Evolutionary conservation across 257 asterid genomes (phyloP).

Genomic region (Ilex asprella): DNA sequence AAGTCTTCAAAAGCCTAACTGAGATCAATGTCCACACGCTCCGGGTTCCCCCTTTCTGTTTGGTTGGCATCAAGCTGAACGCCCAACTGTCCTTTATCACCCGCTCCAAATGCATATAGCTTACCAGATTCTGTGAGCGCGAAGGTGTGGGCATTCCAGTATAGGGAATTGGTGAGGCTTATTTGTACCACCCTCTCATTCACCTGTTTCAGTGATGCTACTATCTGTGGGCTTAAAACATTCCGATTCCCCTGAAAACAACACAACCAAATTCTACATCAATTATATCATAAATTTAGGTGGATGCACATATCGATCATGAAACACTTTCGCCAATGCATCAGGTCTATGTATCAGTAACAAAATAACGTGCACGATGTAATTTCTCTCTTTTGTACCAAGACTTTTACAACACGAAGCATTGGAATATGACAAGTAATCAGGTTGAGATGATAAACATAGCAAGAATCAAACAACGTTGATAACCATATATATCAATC

Average conservation of each 20-base stretch:
- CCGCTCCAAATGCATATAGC: constrained; percentile 91
- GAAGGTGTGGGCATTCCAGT: constrained; percentile 95
- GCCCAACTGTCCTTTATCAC: constrained; percentile 96
- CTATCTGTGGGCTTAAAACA: constrained; percentile 67
- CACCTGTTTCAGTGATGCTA: constrained; percentile 63
- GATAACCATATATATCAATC: no score
- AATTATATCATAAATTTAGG: no score
- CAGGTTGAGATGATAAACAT: no score
- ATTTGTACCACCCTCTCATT: constrained; percentile 89
- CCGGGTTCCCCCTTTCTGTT: constrained; percentile 78
- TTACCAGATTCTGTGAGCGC: constrained; percentile 89
- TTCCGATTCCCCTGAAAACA: constrained; percentile 52
- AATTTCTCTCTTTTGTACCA: no score
- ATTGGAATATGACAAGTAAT: no score
- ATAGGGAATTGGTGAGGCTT: constrained; percentile 88
- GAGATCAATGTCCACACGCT: constrained; percentile 68
- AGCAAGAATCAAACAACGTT: no score
- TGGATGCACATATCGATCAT: no score
- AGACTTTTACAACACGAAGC: no score
- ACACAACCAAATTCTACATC: no score
- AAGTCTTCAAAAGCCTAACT: constrained; percentile 17
- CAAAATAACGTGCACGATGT: no score
- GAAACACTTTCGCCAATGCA: no score
- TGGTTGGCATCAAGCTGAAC: constrained; percentile 60
- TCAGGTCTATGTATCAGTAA: no score